Conservation (phyloP, 2,329 filamentous ascomycete species). For the Ascochyta fabae region DNA sequence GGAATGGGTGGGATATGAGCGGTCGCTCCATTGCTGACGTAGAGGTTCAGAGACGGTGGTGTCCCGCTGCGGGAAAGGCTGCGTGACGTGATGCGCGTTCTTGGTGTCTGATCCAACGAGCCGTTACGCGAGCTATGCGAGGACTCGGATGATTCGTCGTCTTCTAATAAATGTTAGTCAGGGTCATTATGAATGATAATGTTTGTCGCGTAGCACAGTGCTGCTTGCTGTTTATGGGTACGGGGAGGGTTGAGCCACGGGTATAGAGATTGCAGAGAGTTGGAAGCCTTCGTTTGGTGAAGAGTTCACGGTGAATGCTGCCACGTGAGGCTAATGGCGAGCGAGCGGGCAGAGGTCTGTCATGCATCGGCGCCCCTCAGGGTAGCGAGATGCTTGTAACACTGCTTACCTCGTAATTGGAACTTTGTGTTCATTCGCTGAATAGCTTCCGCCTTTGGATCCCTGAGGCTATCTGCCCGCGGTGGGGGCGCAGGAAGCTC, state of each 20-base stretch:
- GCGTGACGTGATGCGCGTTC: slow-evolving; percentile 37
- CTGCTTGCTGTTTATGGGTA: not conserved
- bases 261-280: not conserved
- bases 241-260: not conserved
- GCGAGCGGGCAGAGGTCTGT: slow-evolving; percentile 1
- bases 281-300: not conserved
- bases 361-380: slow-evolving; percentile 5
- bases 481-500: slow-evolving; percentile 42
- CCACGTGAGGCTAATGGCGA: slow-evolving; percentile 1
- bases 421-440: slow-evolving; percentile 40
- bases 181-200: not conserved
- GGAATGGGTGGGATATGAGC: slow-evolving; percentile 40
- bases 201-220: not conserved
- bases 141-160: slow-evolving; percentile 24
- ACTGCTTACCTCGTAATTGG: slow-evolving; percentile 43
- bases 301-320: slow-evolving; percentile 2
- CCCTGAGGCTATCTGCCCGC: slow-evolving; percentile 30
- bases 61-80: slow-evolving; percentile 45
- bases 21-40: slow-evolving; percentile 48
- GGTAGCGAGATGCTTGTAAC: not conserved
- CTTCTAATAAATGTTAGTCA: slow-evolving; percentile 24
- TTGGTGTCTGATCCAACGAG: slow-evolving; percentile 30
- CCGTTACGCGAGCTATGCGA: slow-evolving; percentile 24
- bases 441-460: slow-evolving; percentile 35
- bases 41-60: slow-evolving; percentile 44